Percentiles rank a stretch among this genome's conserved stretches.
These are phyloP conservation scores for Pleurotus cornucopiae DNA, from an alignment of 768 basidiomycete genomes.

Conservation along the genomic window DNA sequence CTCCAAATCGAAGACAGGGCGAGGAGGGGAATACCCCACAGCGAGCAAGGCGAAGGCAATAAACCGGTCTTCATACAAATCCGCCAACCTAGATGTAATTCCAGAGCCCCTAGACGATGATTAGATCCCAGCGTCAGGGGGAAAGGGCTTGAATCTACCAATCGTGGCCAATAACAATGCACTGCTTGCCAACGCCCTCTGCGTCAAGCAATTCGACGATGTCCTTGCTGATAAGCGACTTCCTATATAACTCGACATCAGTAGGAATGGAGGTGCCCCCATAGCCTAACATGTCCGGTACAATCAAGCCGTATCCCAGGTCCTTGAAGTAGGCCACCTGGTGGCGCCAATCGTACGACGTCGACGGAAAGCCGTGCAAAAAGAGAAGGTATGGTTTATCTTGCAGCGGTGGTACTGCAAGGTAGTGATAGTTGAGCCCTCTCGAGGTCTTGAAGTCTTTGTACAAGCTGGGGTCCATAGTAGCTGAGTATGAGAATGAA, in stretches of 20 bases:
- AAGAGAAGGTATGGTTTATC: slow-evolving; percentile 34
- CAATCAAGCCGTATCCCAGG: slow-evolving; percentile 40
- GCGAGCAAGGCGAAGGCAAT: slow-evolving; percentile 34
- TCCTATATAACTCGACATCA: slow-evolving; percentile 28
- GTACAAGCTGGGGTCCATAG: slow-evolving; percentile 14
- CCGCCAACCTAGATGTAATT: slow-evolving; percentile 30
- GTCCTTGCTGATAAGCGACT: slow-evolving; percentile 31
- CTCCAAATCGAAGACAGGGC: slow-evolving; percentile 15
- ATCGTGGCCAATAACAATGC: slow-evolving; percentile 40
- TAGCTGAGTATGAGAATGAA: too few species aligned
- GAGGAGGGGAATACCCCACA: slow-evolving; percentile 30
- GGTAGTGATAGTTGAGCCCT: slow-evolving; percentile 33
- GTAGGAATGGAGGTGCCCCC: slow-evolving; percentile 45
- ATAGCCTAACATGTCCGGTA: slow-evolving; percentile 50
- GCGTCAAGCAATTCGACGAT: slow-evolving; percentile 36
- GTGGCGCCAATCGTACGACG: slow-evolving; percentile 35
- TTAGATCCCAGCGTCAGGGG: background rate
- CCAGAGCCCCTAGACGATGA: slow-evolving; percentile 28
- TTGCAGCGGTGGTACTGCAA: slow-evolving; percentile 18
- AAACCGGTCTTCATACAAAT: slow-evolving; percentile 34
- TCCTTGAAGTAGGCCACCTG: slow-evolving; percentile 33
- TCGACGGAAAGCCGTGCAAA: slow-evolving; percentile 43
- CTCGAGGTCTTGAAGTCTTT: slow-evolving; percentile 26
- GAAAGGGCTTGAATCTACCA: slow-evolving; percentile 21
- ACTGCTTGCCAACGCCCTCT: slow-evolving; percentile 24